Evolutionary conservation across 345 rosid genomes (phyloP).

Genomic region (Lenwebbia sp.): DNA sequence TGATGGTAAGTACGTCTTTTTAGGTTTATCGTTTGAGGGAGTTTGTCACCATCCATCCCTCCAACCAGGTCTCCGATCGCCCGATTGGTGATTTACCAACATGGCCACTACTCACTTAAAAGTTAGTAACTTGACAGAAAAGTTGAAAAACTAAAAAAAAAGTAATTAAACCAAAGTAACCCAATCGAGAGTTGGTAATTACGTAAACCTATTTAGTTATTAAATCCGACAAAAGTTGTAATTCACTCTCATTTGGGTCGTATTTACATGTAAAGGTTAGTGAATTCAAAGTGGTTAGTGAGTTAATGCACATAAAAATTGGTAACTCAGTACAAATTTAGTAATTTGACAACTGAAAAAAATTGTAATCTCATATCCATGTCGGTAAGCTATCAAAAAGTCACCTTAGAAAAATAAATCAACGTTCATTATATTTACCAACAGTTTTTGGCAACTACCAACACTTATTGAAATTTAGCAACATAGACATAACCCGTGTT

Average conservation of each 20-base stretch:
- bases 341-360: not conserved
- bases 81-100: too few species aligned
- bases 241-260: not conserved
- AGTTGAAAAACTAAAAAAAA: not conserved
- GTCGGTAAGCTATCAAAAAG: not conserved
- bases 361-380: not conserved
- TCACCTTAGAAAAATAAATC: not conserved
- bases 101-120: not conserved
- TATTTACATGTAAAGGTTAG: not conserved
- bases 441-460: not conserved
- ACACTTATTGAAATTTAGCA: not conserved
- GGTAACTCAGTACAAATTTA: not conserved
- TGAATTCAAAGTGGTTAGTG: not conserved
- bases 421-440: not conserved
- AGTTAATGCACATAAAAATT: not conserved
- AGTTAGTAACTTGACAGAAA: not conserved
- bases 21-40: not conserved
- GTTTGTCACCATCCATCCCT: not conserved
- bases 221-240: not conserved
- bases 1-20: constrained; percentile 35
- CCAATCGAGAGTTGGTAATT: not conserved
- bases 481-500: not conserved
- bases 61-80: too few species aligned
- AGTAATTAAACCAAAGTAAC: not conserved
- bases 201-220: not conserved